Conservation (phyloP, 306 rosid genomes). For the Rosa persica region DNA sequence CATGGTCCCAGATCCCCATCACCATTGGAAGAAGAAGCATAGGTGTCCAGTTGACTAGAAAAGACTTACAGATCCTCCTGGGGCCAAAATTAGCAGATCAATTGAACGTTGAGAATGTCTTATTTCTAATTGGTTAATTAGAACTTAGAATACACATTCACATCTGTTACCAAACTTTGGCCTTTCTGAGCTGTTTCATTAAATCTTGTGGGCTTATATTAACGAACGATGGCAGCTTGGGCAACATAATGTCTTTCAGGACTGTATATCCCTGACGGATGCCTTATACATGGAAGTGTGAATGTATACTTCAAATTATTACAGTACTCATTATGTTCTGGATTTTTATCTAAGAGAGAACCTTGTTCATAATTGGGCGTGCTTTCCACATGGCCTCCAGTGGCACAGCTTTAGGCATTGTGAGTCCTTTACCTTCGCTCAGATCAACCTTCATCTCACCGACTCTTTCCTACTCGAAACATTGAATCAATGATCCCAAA, state of each 20-base stretch:
- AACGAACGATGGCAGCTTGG: neutral
- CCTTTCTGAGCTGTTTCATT: neutral
- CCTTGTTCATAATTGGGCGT: conserved; percentile 19
- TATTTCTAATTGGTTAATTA: no score
- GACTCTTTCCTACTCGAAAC: conserved; percentile 21
- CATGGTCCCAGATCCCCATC: no score
- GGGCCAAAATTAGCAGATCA: no score
- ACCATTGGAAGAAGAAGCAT: no score
- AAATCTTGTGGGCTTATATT: neutral
- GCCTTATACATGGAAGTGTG: no score
- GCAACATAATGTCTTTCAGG: conserved; percentile 3
- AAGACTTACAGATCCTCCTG: no score
- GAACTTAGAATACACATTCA: no score
- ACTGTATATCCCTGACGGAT: neutral
- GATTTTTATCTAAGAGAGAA: neutral
- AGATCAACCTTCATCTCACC: conserved; percentile 30
- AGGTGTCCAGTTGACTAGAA: no score
- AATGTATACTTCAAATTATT: no score
- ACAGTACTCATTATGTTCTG: neutral
- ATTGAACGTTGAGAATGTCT: no score
- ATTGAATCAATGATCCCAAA: conserved; percentile 15
- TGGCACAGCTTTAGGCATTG: conserved; percentile 43
- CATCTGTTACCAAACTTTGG: no score
- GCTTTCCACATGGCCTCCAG: conserved; percentile 47
- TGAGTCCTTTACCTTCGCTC: conserved; percentile 32